Conservation (phyloP, 768 basidiomycete species). For the Termitomyces bulborhizus region DNA sequence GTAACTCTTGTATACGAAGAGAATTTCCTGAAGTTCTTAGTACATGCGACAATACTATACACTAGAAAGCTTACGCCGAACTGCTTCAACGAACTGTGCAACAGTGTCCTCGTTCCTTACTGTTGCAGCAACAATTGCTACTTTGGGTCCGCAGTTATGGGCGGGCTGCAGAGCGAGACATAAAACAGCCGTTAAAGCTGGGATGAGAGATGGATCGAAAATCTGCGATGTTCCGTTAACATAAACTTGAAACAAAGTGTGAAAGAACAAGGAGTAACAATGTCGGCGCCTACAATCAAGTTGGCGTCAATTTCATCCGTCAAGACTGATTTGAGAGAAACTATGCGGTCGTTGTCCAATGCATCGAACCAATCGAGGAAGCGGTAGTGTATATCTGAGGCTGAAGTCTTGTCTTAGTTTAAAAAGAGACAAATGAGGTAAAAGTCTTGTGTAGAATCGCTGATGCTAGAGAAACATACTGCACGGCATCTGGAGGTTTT, state of each 20-base stretch:
- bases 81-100: slow-evolving; percentile 32
- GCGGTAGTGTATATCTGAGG: slow-evolving; percentile 37
- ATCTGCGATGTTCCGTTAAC: slow-evolving; percentile 34
- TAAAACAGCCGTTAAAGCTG: slow-evolving; percentile 47
- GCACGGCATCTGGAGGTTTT: slow-evolving; percentile 57
- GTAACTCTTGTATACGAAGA: slow-evolving; percentile 23
- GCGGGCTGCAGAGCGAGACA: slow-evolving; percentile 32
- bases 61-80: slow-evolving; percentile 21
- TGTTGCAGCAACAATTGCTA: slow-evolving; percentile 46
- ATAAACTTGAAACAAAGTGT: background rate
- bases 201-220: slow-evolving; percentile 60
- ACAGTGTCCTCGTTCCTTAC: slow-evolving; percentile 53
- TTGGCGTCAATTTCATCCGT: slow-evolving; percentile 40
- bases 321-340: slow-evolving; percentile 27
- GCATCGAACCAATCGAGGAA: slow-evolving; percentile 67
- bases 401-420: slow-evolving; percentile 44
- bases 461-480: slow-evolving; percentile 44
- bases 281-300: slow-evolving; percentile 67
- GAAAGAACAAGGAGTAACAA: slow-evolving; percentile 27
- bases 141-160: slow-evolving; percentile 8
- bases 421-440: background rate
- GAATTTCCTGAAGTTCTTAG: slow-evolving; percentile 15
- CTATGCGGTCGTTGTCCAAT: slow-evolving; percentile 23
- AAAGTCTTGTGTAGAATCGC: slow-evolving; percentile 9
- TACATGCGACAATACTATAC: background rate